Percentiles rank a stretch among this genome's conserved stretches.
phyloP scores from a whole-genome alignment of 1,139 yeast genomes.

The Candida neerlandica region DNA sequence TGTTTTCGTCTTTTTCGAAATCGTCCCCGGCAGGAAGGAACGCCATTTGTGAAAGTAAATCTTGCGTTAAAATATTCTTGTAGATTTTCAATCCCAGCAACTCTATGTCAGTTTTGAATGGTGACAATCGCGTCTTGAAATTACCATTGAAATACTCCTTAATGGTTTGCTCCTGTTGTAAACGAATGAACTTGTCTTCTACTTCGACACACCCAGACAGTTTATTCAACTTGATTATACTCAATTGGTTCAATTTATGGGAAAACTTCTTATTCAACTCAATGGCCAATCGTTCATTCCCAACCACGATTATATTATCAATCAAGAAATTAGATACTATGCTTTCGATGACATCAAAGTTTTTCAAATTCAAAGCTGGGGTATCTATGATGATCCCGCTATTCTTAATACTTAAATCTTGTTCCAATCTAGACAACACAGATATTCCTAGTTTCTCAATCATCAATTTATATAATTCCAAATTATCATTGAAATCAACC shows the following conservation, averaged over 20 bases:
- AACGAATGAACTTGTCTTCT: slow-evolving; percentile 70
- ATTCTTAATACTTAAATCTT: slow-evolving; percentile 53
- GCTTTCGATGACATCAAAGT: slow-evolving; percentile 56
- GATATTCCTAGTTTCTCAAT: slow-evolving; percentile 61
- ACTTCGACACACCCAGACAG: slow-evolving; percentile 76
- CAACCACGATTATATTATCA: slow-evolving; percentile 58
- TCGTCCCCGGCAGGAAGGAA: slow-evolving; percentile 52
- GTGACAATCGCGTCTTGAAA: slow-evolving; percentile 67
- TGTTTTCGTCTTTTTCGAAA: slow-evolving; percentile 36
- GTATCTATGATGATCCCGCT: slow-evolving; percentile 81
- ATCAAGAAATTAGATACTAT: slow-evolving; percentile 66
- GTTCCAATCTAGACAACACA: slow-evolving; percentile 57
- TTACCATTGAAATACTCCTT: slow-evolving; percentile 91
- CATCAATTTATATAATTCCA: slow-evolving; percentile 59
- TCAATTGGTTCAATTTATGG: slow-evolving; percentile 38
- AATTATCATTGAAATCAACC: slow-evolving; percentile 59
- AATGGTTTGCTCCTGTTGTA: slow-evolving; percentile 73
- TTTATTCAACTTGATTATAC: slow-evolving; percentile 63
- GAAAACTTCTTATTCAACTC: slow-evolving; percentile 63
- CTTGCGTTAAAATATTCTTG: slow-evolving; percentile 41
- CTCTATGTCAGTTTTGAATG: slow-evolving; percentile 55
- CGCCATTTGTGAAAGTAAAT: slow-evolving; percentile 37
- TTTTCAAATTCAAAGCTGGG: slow-evolving; percentile 60
- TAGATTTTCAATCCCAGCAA: slow-evolving; percentile 39
- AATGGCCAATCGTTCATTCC: slow-evolving; percentile 64